Percentiles rank a stretch among this genome's conserved stretches.
phyloP scores from a whole-genome alignment of 176 grass and related monocot species.

The Secale cereale region DNA sequence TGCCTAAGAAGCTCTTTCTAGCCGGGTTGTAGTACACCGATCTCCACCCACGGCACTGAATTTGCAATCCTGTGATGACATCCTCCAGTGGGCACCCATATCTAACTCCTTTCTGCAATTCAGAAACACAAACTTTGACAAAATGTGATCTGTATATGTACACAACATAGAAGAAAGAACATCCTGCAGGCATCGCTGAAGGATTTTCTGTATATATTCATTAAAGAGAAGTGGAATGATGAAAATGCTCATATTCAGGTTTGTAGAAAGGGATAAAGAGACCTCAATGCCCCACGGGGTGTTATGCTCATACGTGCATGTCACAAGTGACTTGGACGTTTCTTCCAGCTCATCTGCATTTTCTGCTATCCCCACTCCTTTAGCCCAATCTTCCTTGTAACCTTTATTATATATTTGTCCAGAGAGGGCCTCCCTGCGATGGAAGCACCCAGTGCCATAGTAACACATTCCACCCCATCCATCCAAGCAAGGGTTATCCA shows the following conservation, averaged over 20 bases:
- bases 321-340: slow-evolving; percentile 40
- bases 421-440: slow-evolving; percentile 55
- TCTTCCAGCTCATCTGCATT: slow-evolving; percentile 45
- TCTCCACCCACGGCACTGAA: slow-evolving; percentile 75
- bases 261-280: not conserved
- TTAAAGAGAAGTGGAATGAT: not conserved
- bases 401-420: slow-evolving; percentile 45
- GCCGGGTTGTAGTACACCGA: slow-evolving; percentile 51
- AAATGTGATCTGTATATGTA: not conserved
- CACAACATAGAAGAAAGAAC: not conserved
- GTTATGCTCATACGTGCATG: slow-evolving; percentile 57
- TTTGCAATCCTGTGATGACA: slow-evolving; percentile 68
- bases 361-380: slow-evolving; percentile 26
- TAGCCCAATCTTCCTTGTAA: slow-evolving; percentile 42
- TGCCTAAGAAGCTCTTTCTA: slow-evolving; percentile 57
- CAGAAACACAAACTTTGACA: slow-evolving; percentile 18
- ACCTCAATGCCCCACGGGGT: slow-evolving; percentile 79
- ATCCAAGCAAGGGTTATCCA: slow-evolving; percentile 66
- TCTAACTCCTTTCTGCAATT: slow-evolving; percentile 71
- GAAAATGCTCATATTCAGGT: not conserved
- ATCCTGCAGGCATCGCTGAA: not conserved
- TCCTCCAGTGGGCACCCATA: slow-evolving; percentile 82
- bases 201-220: not conserved
- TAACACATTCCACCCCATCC: slow-evolving; percentile 69
- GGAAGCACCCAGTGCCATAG: slow-evolving; percentile 73